phyloP scores from a whole-genome alignment of 106 monocot genomes.

The Allium sativum region DNA sequence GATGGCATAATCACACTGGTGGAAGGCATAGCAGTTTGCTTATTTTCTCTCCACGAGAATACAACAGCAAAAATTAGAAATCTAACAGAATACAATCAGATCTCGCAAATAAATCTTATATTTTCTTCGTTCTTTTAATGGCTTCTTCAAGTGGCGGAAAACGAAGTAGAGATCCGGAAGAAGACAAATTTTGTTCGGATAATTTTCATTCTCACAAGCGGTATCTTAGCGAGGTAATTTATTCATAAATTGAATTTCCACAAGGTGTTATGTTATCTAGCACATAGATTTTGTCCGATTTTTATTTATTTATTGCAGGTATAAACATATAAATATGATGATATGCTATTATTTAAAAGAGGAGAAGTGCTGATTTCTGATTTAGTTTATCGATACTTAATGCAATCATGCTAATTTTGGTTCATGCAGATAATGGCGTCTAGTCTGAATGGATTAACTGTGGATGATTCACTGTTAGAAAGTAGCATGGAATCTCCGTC shows the following conservation, averaged over 20 bases:
- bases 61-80: too few relatives aligned
- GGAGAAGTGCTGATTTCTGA: neutral
- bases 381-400: neutral
- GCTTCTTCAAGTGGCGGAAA: conserved; percentile 33
- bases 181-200: conserved; percentile 58
- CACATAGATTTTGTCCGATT: conserved; percentile 1
- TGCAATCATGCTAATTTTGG: neutral
- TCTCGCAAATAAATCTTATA: too few relatives aligned
- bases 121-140: neutral
- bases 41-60: too few relatives aligned
- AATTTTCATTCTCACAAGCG: conserved; percentile 69
- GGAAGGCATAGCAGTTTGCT: too few relatives aligned
- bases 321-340: neutral
- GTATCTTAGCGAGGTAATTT: conserved; percentile 60
- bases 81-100: too few relatives aligned
- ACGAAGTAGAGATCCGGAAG: conserved; percentile 53
- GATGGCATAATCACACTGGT: too few relatives aligned
- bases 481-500: conserved; percentile 77
- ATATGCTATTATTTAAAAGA: neutral
- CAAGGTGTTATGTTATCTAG: neutral
- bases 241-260: neutral
- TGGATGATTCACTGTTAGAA: conserved; percentile 70
- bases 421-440: conserved; percentile 80
- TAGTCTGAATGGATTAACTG: conserved; percentile 85
- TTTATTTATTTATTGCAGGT: neutral